phyloP scores from a whole-genome alignment of 1,284 basidiomycete species.

The Macrocystidia cucumis region DNA sequence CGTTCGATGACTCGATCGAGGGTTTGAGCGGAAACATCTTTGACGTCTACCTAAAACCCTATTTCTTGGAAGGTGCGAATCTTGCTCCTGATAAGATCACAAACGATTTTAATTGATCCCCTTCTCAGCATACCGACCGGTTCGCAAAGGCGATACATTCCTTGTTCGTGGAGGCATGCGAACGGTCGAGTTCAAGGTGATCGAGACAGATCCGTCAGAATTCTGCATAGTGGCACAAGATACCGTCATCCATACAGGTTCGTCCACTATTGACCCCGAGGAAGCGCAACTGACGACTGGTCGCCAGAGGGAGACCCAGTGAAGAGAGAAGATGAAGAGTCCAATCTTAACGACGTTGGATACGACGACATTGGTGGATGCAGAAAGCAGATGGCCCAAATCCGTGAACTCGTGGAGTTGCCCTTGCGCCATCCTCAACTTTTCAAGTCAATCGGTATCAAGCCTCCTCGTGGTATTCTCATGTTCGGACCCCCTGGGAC shows the following conservation, averaged over 20 bases:
- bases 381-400: slow-evolving; percentile 99
- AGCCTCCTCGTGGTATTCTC: slow-evolving; percentile 95
- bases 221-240: slow-evolving; percentile 97
- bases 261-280: slow-evolving; percentile 12
- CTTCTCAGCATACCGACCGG: slow-evolving; percentile 79
- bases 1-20: slow-evolving; percentile 98
- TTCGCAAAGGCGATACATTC: slow-evolving; percentile 97
- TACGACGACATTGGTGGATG: slow-evolving; percentile 99
- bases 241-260: slow-evolving; percentile 90
- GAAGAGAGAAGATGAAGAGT: slow-evolving; percentile 98
- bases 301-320: slow-evolving; percentile 90
- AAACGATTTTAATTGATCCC: slow-evolving; percentile 5
- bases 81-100: slow-evolving; percentile 1
- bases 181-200: slow-evolving; percentile 98
- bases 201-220: slow-evolving; percentile 92
- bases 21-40: slow-evolving; percentile 98
- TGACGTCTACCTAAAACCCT: slow-evolving; percentile 98
- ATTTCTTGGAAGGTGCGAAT: slow-evolving; percentile 88
- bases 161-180: slow-evolving; percentile 96
- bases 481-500: slow-evolving; percentile 97
- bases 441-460: slow-evolving; percentile 99
- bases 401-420: slow-evolving; percentile 97
- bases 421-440: slow-evolving; percentile 97
- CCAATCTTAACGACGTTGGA: slow-evolving; percentile 93
- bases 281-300: slow-evolving; percentile 12